Conservation (phyloP, 2,329 filamentous ascomycete species). For the Colletotrichum cereale region DNA sequence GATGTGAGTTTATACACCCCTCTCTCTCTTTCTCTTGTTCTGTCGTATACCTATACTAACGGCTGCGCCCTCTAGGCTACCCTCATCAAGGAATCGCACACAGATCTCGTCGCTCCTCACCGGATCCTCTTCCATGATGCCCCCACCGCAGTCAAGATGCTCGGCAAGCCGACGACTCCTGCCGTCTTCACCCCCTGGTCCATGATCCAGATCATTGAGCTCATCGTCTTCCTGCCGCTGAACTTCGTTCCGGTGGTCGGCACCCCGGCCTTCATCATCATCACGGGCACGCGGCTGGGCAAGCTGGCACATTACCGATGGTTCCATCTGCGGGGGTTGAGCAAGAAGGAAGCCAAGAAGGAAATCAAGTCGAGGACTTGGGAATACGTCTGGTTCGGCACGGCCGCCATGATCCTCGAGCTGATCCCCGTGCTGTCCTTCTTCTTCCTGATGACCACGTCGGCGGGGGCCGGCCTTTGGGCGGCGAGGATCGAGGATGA, state of each 20-base stretch:
- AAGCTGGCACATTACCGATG: slow-evolving; percentile 93
- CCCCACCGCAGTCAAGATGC: slow-evolving; percentile 79
- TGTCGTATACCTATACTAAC: slow-evolving; percentile 31
- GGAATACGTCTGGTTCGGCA: slow-evolving; percentile 96
- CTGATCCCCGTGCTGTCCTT: slow-evolving; percentile 93
- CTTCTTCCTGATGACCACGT: slow-evolving; percentile 91
- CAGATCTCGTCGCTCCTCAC: slow-evolving; percentile 75
- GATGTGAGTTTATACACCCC: slow-evolving; percentile 69
- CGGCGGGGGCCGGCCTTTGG: slow-evolving; percentile 89
- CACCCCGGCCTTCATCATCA: slow-evolving; percentile 85
- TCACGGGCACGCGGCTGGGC: slow-evolving; percentile 89
- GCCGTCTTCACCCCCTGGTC: slow-evolving; percentile 91
- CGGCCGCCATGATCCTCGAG: slow-evolving; percentile 84
- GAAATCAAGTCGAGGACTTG: slow-evolving; percentile 77
- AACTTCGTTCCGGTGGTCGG: slow-evolving; percentile 90
- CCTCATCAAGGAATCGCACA: slow-evolving; percentile 79
- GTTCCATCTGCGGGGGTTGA: slow-evolving; percentile 82
- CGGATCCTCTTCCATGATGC: slow-evolving; percentile 76
- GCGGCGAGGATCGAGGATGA: slow-evolving; percentile 80
- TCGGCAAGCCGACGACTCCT: slow-evolving; percentile 83
- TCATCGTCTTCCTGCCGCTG: slow-evolving; percentile 82
- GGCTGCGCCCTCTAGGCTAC: slow-evolving; percentile 63
- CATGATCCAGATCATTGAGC: slow-evolving; percentile 88
- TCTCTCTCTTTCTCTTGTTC: slow-evolving; percentile 20
- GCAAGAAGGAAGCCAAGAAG: slow-evolving; percentile 78